Evolutionary conservation across 129 eudicot species (phyloP), one percentile per base, ranked within the genome.

Genomic region (Ambrosia trifida): DNA sequence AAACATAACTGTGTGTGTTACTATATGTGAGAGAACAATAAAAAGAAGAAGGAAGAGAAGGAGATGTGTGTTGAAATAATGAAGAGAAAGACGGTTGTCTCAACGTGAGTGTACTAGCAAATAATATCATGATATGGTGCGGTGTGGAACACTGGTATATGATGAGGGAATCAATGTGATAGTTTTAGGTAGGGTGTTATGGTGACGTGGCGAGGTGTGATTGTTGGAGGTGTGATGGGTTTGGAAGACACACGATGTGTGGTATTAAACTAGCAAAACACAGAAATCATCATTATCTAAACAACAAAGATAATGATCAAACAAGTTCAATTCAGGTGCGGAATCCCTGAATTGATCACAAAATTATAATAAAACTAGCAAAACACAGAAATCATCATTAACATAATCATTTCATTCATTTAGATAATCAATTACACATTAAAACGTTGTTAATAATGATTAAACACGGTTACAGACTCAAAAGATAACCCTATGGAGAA

Each of bases 61-160:
- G 41, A 11, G 6, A 52, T 38, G 57, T 54, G 61, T 63, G 70
- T 63, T 73, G 70, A 76, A 81, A 72, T 60, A 69, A 76, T 47
- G 50, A 20, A n/a, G n/a, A n/a, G 78, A 76, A 72, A 58, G 78
- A 72, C 75, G 73, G 80, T 65, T 71, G 85, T 58, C 63, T 70
- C 66, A 69, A 77, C 67, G 75, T 74, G 72, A 69, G 68, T 54
- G 68, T 66, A 45, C 17, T 72, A 47, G 43, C 10, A 44, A 56
- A 65, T 30, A 11, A 38, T 16, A 51, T 51, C 7, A 52, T 49
- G 36, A 76, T 76, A 61, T 18, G 74, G 47, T 76, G 74, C 24
- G 80, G 28, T 43, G 74, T 68, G 40, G 62, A 32, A 67, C 80
- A 68, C 62, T 19, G 32, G 47, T 17, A 75, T 75, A 14, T 5